phyloP scores from a whole-genome alignment of 164 flowering plant genomes.

The Stephania cephalantha region DNA sequence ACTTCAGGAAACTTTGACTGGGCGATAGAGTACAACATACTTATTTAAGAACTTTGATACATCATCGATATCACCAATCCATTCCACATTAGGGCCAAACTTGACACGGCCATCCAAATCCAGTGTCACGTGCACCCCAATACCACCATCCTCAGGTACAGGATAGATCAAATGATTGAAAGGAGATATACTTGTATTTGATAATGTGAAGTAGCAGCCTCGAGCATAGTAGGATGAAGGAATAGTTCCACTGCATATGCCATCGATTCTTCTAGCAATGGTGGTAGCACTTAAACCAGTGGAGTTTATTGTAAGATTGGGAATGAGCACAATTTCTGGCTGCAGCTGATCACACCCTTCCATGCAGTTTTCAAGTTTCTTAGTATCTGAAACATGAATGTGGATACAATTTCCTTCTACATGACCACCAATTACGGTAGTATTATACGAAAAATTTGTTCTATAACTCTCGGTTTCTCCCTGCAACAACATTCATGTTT shows the following conservation, averaged over 20 bases:
- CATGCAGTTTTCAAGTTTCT: constrained; percentile 38
- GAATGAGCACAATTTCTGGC: constrained; percentile 56
- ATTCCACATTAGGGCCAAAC: constrained; percentile 97
- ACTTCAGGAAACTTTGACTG: background rate
- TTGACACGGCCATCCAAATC: constrained; percentile 73
- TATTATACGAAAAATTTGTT: constrained; percentile 61
- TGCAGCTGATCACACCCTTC: constrained; percentile 22
- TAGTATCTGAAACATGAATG: constrained; percentile 50
- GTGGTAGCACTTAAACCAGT: constrained; percentile 69
- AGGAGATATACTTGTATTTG: constrained; percentile 46
- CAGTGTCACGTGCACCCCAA: constrained; percentile 89
- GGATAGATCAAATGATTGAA: constrained; percentile 85
- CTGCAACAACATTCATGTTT: constrained; percentile 25
- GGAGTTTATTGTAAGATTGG: constrained; percentile 68
- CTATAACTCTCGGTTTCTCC: constrained; percentile 77
- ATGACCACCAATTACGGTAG: constrained; percentile 66
- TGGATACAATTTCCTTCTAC: constrained; percentile 34
- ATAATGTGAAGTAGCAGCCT: constrained; percentile 80
- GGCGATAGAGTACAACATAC: constrained; percentile 19
- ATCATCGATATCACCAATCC: constrained; percentile 65
- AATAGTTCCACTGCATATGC: constrained; percentile 26
- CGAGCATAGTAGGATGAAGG: constrained; percentile 70
- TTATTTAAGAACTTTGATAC: constrained; percentile 64
- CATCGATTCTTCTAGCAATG: constrained; percentile 63
- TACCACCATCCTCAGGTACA: constrained; percentile 89